Percentiles rank a stretch among this genome's conserved stretches.
These are phyloP conservation scores for Aphanomyces cochlioides DNA, from an alignment of 352 stramenopile species.

Conservation along the genomic window DNA sequence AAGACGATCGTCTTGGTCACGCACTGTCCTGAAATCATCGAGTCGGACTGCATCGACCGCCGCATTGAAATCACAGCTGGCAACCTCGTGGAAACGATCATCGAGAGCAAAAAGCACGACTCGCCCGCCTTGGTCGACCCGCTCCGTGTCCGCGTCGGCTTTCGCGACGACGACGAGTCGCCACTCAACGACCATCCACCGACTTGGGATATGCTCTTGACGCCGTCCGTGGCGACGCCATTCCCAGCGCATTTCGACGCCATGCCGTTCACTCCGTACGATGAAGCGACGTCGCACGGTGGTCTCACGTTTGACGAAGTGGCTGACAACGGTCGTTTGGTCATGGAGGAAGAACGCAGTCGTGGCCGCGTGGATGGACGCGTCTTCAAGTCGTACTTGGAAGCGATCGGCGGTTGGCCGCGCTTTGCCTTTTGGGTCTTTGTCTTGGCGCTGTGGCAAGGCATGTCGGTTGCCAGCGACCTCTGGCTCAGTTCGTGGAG, in stretches of 20 bases:
- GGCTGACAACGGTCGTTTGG: background rate
- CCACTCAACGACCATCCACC: background rate
- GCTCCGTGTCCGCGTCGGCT: background rate
- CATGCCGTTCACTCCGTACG: background rate
- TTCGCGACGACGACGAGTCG: background rate
- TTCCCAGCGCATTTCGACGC: background rate
- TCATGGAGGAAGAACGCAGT: conserved; percentile 7
- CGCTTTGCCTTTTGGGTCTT: background rate
- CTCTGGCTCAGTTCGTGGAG: conserved; percentile 19
- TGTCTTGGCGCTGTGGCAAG: conserved; percentile 37
- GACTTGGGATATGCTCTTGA: background rate
- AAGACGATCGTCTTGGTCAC: conserved; percentile 80
- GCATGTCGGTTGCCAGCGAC: conserved; percentile 36
- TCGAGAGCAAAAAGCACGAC: background rate
- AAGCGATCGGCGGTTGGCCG: conserved; percentile 33
- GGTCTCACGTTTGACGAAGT: conserved; percentile 14
- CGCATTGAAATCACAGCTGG: conserved; percentile 41
- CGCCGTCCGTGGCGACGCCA: conserved; percentile 1
- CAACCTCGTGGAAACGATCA: conserved; percentile 31
- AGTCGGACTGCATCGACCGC: conserved; percentile 37
- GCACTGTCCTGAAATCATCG: conserved; percentile 55
- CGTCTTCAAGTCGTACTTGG: conserved; percentile 47
- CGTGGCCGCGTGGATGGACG: conserved; percentile 39
- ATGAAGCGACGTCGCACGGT: background rate
- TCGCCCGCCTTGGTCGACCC: background rate